phyloP scores from a whole-genome alignment of 2,329 filamentous ascomycete species.

The Penicillium oxalicum region DNA sequence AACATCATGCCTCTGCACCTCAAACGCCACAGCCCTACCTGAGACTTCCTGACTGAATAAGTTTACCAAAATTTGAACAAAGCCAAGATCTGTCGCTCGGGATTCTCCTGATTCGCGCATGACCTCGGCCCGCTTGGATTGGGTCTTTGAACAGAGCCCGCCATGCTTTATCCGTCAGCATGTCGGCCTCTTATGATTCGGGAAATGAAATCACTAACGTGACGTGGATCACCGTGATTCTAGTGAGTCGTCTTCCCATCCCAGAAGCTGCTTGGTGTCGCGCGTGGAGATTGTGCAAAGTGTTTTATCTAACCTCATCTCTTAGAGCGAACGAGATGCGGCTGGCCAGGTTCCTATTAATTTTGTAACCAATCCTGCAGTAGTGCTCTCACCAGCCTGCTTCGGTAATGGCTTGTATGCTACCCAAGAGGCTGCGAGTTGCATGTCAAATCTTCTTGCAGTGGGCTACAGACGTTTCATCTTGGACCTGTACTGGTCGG shows the following conservation, averaged over 20 bases:
- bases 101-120: too few species aligned
- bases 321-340: conserved; percentile 57
- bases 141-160: background rate
- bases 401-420: conserved; percentile 52
- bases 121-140: too few species aligned
- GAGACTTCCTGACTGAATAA: too few species aligned
- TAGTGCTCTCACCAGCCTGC: conserved; percentile 55
- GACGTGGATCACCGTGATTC: conserved; percentile 36
- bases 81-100: too few species aligned
- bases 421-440: conserved; percentile 46
- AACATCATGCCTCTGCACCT: too few species aligned
- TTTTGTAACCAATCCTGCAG: conserved; percentile 52
- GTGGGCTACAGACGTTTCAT: conserved; percentile 54
- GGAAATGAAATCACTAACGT: conserved; percentile 31
- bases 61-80: too few species aligned
- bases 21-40: too few species aligned
- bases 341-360: conserved; percentile 57
- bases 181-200: conserved; percentile 41
- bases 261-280: background rate
- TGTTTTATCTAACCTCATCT: background rate
- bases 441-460: conserved; percentile 58
- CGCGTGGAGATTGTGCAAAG: conserved; percentile 8
- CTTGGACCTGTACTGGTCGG: conserved; percentile 61
- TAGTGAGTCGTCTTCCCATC: conserved; percentile 25
- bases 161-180: conserved; percentile 21